Evolutionary conservation across 1,139 yeast genomes (phyloP).

Genomic region (Debaryomyces robertsiae): DNA sequence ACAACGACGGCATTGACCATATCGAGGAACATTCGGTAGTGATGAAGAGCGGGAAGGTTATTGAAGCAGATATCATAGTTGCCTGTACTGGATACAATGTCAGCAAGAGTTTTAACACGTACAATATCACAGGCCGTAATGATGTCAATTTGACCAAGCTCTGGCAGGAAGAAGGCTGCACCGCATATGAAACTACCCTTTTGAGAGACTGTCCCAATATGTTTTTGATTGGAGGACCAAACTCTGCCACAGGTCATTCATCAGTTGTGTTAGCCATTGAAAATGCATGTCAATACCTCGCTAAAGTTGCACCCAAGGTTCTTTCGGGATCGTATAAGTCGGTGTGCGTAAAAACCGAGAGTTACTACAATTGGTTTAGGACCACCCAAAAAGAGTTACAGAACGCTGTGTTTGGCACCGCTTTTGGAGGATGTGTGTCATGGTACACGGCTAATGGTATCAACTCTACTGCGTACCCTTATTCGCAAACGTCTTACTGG

Average conservation of each 20-base stretch:
- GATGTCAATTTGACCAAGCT: conserved; percentile 23
- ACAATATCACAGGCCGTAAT: conserved; percentile 30
- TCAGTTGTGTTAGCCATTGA: conserved; percentile 48
- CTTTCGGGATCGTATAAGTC: conserved; percentile 33
- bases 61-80: conserved; percentile 43
- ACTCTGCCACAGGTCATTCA: conserved; percentile 48
- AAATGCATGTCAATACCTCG: conserved; percentile 33
- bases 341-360: conserved; percentile 34
- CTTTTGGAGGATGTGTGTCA: conserved; percentile 47
- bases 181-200: conserved; percentile 41
- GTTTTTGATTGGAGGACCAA: conserved; percentile 45
- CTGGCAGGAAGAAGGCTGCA: conserved; percentile 37
- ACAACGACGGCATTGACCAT: conserved; percentile 26
- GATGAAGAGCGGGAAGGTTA: conserved; percentile 30
- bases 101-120: conserved; percentile 22
- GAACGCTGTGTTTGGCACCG: conserved; percentile 40
- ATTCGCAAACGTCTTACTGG: conserved; percentile 40
- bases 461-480: conserved; percentile 43
- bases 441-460: conserved; percentile 38
- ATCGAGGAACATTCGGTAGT: conserved; percentile 34
- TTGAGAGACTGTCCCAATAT: conserved; percentile 40
- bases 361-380: conserved; percentile 40
- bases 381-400: conserved; percentile 30
- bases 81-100: conserved; percentile 49
- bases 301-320: conserved; percentile 29